Evolutionary conservation across 495 filamentous ascomycete species (phyloP).

Genomic region (Annulohypoxylon stygium): DNA sequence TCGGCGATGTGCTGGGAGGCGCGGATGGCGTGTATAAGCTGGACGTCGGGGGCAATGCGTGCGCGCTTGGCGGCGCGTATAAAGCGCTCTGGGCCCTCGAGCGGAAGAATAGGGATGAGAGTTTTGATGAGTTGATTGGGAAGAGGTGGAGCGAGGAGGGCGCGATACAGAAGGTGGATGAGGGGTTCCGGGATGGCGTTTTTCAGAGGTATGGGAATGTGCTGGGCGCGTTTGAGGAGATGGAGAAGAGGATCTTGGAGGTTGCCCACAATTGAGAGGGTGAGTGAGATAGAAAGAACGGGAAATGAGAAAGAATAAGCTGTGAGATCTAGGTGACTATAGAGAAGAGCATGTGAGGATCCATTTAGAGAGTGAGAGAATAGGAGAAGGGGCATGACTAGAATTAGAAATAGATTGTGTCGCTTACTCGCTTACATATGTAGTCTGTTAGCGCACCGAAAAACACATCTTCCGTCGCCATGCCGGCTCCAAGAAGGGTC

Average conservation of each 20-base stretch:
- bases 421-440: neutral
- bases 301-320: neutral
- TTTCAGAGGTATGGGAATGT: constrained; percentile 83
- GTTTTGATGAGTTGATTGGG: constrained; percentile 88
- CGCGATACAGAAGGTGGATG: constrained; percentile 82
- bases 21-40: constrained; percentile 90
- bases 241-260: constrained; percentile 77
- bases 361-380: neutral
- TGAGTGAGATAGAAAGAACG: neutral
- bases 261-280: constrained; percentile 57
- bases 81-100: constrained; percentile 95
- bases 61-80: constrained; percentile 94
- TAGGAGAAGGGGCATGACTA: neutral
- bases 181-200: constrained; percentile 79
- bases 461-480: neutral
- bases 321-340: neutral
- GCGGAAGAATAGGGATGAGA: constrained; percentile 67
- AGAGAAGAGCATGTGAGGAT: neutral
- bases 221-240: constrained; percentile 80
- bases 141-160: constrained; percentile 86
- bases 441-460: neutral
- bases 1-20: constrained; percentile 89
- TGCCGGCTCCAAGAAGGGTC: neutral
- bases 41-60: constrained; percentile 96
- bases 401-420: constrained; percentile 9